Percentiles rank a stretch among this genome's conserved stretches.
Conservation (phyloP, 305 asterid genomes). For the Fraxinus albicans region DNA sequence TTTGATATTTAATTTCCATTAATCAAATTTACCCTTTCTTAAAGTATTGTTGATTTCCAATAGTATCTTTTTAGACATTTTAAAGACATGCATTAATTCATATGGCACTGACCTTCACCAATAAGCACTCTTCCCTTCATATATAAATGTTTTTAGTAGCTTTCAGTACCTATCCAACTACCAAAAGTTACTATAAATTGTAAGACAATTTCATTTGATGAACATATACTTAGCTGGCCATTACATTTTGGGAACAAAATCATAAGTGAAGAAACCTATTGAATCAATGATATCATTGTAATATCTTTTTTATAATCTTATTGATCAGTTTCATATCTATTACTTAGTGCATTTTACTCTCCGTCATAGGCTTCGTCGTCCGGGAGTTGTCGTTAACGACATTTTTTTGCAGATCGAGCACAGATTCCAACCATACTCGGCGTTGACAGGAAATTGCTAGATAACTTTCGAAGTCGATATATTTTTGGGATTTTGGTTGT, state of each 20-base stretch:
- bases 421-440: neutral
- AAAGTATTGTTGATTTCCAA: neutral
- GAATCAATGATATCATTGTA: neutral
- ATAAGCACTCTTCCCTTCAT: neutral
- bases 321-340: neutral
- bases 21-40: neutral
- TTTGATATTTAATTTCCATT: neutral
- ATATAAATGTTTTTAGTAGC: neutral
- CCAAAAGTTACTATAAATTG: constrained; percentile 26
- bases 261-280: neutral
- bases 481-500: neutral
- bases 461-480: neutral
- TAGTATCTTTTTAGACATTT: neutral
- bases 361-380: neutral
- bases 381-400: neutral
- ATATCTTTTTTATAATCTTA: neutral
- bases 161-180: constrained; percentile 26
- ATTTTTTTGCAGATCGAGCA: neutral
- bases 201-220: constrained; percentile 20
- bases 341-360: neutral
- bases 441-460: neutral
- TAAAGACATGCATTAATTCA: neutral
- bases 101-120: neutral
- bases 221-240: constrained; percentile 31
- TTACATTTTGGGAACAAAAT: constrained; percentile 17